Evolutionary conservation across 1,284 basidiomycete species (phyloP).

Genomic region (Ustilago bromivora): DNA sequence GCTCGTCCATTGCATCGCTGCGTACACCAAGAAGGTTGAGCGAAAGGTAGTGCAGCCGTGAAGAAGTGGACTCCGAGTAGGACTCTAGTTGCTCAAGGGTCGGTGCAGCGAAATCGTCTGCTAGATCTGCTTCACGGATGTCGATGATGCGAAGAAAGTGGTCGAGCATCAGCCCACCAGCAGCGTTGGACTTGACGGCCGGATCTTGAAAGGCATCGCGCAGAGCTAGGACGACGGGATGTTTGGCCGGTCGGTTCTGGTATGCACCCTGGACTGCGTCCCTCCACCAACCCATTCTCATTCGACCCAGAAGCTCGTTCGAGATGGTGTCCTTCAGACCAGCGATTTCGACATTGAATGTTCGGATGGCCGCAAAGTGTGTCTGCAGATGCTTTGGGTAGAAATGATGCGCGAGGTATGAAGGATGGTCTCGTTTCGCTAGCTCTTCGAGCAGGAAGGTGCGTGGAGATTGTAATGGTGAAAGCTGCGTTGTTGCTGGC

Average conservation of each 20-base stretch:
- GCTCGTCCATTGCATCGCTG: conserved; percentile 52
- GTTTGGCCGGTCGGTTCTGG: conserved; percentile 60
- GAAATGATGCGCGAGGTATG: conserved; percentile 64
- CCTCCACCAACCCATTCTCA: conserved; percentile 68
- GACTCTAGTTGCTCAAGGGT: conserved; percentile 59
- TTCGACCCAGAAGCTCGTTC: conserved; percentile 66
- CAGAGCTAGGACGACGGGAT: conserved; percentile 63
- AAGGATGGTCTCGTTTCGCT: conserved; percentile 53
- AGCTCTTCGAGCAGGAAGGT: conserved; percentile 42
- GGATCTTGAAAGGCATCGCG: conserved; percentile 64
- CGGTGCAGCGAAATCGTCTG: conserved; percentile 58
- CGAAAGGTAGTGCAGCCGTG: conserved; percentile 61
- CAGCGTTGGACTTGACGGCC: conserved; percentile 33
- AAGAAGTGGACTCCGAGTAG: conserved; percentile 63
- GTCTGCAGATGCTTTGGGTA: conserved; percentile 59
- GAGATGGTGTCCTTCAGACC: conserved; percentile 62
- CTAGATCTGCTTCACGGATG: conserved; percentile 64
- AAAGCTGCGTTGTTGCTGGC: conserved; percentile 37
- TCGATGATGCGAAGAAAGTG: conserved; percentile 67
- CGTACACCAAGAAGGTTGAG: conserved; percentile 60
- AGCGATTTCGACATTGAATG: conserved; percentile 65
- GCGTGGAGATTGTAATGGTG: conserved; percentile 43
- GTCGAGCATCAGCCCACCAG: conserved; percentile 64
- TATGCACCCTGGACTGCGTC: conserved; percentile 63
- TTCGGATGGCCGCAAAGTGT: conserved; percentile 65